Base-by-base conservation (phyloP, 2,329 filamentous ascomycete genomes). In the Pestalotiopsis sp. region DNA sequence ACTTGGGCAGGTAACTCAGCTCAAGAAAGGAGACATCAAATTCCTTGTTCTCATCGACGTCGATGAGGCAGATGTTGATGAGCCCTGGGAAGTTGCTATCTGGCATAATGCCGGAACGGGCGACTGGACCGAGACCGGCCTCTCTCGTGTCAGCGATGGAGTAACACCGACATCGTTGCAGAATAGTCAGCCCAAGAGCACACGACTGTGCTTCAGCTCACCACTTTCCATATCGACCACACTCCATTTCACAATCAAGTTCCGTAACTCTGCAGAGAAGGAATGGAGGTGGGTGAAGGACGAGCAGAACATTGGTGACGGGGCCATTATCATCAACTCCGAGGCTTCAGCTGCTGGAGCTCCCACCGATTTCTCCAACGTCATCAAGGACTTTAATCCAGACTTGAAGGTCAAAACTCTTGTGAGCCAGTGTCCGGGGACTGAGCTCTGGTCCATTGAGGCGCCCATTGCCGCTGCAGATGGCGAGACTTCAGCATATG, bases 1-100 rank as follows among this genome's bases (percentile, higher is more conserved):
- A 1, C 80, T 97, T 65, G 93, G 91, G 2, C 92, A 95, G 77
- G 86, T 92, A 27, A 94, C 93, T 1, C 84, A 88, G 63, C 76
- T 93, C 23, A 79, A 83, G 31, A 76, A 78, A 23, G 75, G 76
- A 2, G 73, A 86, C 75, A 82, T 92, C 52, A 77, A 78, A 1
- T 91, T 98, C 72, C 90, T 87, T 0, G 90, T 92, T 6, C 80
- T 95, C 13, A 84, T 97, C 39, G 90, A 95, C 73, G 88, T 91
- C 57, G 87, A 88, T 56, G 79, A 78, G 25, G 83, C 83, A 45
- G 86, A 86, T 61, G 83, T 84, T 7, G 81, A 87, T 17, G 83
- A 89, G 70, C 75, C 84, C 23, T 96, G 93, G 91, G 87, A 96
- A 73, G 87, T 94, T 39, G 88, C 88, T 17, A 80, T 97, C 7